Base-by-base conservation (phyloP, 352 stramenopile species). In the Plasmopara muralis region DNA sequence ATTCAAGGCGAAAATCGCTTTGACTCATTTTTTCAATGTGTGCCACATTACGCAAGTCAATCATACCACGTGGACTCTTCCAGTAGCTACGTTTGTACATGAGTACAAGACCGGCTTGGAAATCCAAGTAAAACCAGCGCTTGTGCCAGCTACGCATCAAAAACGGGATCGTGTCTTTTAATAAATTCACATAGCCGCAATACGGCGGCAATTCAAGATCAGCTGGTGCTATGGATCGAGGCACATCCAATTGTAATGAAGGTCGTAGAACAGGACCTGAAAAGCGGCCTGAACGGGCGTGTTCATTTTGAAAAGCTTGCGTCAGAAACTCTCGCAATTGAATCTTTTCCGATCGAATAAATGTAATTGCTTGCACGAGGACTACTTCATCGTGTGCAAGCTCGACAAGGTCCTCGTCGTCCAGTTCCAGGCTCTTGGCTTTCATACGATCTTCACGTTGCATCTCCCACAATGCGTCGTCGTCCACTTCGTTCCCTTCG, bases 11-110 rank as follows among this genome's bases (percentile, higher is more conserved):
- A 43, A 91, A 79, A 60, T 89, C 81, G 2, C 62, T 57, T 25
- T 76, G 72, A 50, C 79, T 87, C 69, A 91, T 86, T 49, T 72
- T 75, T 50, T 85, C 74, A 34, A 91, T 58, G 50, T 71, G 70
- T 1, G 67, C 61, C 18, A 89, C 74, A 14, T 68, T 72, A 15
- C 76, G 72, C 42, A 91, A 50, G 47, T 91, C 81, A n/a, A 91
- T 47, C n/a, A 76, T 64, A 6, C 81, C 81, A 31, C 80, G 73
- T n/a, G 66, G 66, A 8, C 70, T 71, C 63, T 88, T 89, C 81
- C 81, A 92, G 64, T 89, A 92, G 62, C 78, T 92, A 33, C 81
- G 77, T 50, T 89, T 88, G 68, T 85, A 92, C 66, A 92, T 83
- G 57, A 80, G 71, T 43, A 88, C 64, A 10, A 87, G 45, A 4